Conservation (phyloP, 345 rosid genomes). For the Melaleuca quinquenervia region DNA sequence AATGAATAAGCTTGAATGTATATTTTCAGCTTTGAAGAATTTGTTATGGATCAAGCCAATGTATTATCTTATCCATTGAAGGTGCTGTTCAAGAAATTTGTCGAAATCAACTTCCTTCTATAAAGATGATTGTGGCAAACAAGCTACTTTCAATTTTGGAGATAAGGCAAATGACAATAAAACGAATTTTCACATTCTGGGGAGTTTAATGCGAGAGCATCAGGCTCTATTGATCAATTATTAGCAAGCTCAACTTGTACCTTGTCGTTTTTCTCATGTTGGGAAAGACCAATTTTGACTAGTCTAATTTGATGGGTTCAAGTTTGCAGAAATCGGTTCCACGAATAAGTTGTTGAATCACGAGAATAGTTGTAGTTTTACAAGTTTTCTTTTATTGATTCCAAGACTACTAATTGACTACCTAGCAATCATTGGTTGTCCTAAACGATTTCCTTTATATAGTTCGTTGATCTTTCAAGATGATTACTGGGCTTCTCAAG, state of each 20-base stretch:
- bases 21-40: background rate
- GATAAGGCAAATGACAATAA: background rate
- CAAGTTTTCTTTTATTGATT: background rate
- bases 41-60: background rate
- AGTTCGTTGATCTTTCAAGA: too few species aligned
- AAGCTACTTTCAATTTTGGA: background rate
- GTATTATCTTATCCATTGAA: background rate
- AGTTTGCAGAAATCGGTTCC: background rate
- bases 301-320: background rate
- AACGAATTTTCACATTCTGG: background rate
- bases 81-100: accelerated
- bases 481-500: background rate
- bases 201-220: background rate
- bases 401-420: background rate
- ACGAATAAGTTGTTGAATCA: background rate
- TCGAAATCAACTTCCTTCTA: background rate
- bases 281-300: too few species aligned
- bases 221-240: too few species aligned
- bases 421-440: too few species aligned
- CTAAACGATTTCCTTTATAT: too few species aligned
- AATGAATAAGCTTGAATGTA: background rate
- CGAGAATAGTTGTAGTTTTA: background rate
- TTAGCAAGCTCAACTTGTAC: too few species aligned
- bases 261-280: too few species aligned
- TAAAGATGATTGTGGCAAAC: background rate